A percentile compares a stretch with the other conserved stretches of the same genome.
Conservation (phyloP, 2,329 filamentous ascomycete genomes). For the Hymenoscyphus linearis region DNA sequence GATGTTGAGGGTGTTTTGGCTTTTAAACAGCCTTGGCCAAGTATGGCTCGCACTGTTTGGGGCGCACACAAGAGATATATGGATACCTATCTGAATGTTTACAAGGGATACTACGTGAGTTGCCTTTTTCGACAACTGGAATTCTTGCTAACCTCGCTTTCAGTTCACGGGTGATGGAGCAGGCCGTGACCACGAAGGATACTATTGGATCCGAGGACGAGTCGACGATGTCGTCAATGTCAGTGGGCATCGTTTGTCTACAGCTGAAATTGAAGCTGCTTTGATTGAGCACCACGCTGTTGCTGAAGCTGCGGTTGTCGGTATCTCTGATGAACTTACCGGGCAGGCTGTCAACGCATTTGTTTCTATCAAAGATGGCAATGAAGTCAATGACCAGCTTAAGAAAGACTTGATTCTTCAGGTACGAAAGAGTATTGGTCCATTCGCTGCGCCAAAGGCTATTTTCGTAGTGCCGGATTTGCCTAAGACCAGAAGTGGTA, state of each 20-base stretch:
- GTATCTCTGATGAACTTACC: constrained; percentile 86
- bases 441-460: constrained; percentile 93
- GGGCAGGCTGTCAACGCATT: constrained; percentile 98
- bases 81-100: constrained; percentile 97
- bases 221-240: constrained; percentile 99
- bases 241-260: constrained; percentile 90
- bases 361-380: constrained; percentile 82
- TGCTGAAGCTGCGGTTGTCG: constrained; percentile 92
- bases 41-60: constrained; percentile 97
- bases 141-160: constrained; percentile 9
- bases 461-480: constrained; percentile 88
- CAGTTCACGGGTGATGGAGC: constrained; percentile 92
- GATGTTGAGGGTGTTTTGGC: constrained; percentile 38
- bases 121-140: background rate
- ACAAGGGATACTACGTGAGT: constrained; percentile 95
- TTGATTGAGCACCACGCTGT: constrained; percentile 87
- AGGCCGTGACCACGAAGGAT: constrained; percentile 92
- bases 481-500: constrained; percentile 94
- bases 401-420: constrained; percentile 93
- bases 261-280: constrained; percentile 95
- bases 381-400: constrained; percentile 69
- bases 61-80: constrained; percentile 97
- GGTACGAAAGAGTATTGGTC: constrained; percentile 94
- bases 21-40: constrained; percentile 97
- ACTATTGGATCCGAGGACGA: constrained; percentile 99